phyloP scores from a whole-genome alignment of 2,329 filamentous ascomycete species.

The Ceratocystis smalleyi region DNA sequence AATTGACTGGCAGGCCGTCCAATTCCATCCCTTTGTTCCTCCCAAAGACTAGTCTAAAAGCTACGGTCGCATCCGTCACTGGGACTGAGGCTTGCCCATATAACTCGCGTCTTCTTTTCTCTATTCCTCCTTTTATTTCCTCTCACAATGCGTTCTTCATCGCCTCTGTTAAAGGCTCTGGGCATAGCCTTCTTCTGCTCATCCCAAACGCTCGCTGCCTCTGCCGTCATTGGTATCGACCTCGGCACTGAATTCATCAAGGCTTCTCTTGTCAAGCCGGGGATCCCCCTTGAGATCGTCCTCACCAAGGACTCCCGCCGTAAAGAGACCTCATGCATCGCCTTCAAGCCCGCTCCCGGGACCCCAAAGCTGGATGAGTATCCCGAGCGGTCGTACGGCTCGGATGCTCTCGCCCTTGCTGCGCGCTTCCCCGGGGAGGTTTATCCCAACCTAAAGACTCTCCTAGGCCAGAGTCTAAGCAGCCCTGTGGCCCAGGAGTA shows the following conservation, averaged over 20 bases:
- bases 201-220: slow-evolving; percentile 36
- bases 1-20: slow-evolving; percentile 2
- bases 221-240: slow-evolving; percentile 81
- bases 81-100: background rate
- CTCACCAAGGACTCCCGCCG: slow-evolving; percentile 94
- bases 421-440: slow-evolving; percentile 84
- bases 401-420: slow-evolving; percentile 74
- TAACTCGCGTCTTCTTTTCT: background rate
- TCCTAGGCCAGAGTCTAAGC: slow-evolving; percentile 59
- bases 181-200: slow-evolving; percentile 27
- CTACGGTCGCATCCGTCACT: slow-evolving; percentile 7
- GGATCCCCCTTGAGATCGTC: slow-evolving; percentile 93
- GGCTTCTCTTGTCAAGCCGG: slow-evolving; percentile 86
- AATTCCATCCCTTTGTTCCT: slow-evolving; percentile 1
- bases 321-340: slow-evolving; percentile 81
- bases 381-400: slow-evolving; percentile 83
- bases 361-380: slow-evolving; percentile 51
- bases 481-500: slow-evolving; percentile 54
- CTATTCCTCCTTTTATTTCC: slow-evolving; percentile 26
- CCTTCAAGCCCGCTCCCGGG: slow-evolving; percentile 73
- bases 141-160: slow-evolving; percentile 20
- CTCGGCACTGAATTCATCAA: slow-evolving; percentile 96
- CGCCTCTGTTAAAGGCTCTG: slow-evolving; percentile 20
- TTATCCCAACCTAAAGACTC: slow-evolving; percentile 81
- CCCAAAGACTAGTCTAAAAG: slow-evolving; percentile 4